Base-by-base conservation (phyloP, 768 basidiomycete species). In the Trametes punicea region DNA sequence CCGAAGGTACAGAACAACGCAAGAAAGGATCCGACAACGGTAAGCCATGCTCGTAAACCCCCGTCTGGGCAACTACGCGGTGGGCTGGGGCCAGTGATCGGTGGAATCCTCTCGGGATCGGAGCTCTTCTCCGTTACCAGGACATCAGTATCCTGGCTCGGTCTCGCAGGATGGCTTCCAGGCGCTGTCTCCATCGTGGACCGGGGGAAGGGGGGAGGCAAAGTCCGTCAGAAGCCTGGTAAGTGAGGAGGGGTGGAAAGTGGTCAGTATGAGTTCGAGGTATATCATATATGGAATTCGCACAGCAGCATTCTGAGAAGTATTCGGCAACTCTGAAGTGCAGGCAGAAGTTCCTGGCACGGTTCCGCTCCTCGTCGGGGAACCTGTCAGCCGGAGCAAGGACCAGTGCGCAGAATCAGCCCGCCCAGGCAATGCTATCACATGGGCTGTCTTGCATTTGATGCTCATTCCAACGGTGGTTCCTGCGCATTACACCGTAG, bases 1-100 rank as follows among this genome's bases (percentile, higher is more conserved):
- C 87, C 87, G 66, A 89, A 87, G 2, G 84, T 82, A 64, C 79
- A 84, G 70, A 87, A 82, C 11, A 88, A 71, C 6, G 82, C 81
- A 26, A 86, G 66, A 66, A 84, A 86, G 0, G 84, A 83, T 0
- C 87, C 88, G 31, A 81, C 63, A 36, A 88, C 80, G 2, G 81
- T 76, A n/a, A 88, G 63, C 71, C 77, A 76, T 1, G 65, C 72
- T 26, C 56, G 39, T 21, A 60, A 46, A 3, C 72, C 72, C 44
- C 74, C 64, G 39, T 71, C 69, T 10, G 69, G 60, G n/a, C 15
- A 36, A 1, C 6, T 5, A 36, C n/a, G n/a, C n/a, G 34, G n/a
- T 16, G 15, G 4, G 2, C 8, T 8, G 7, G 34, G 6, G 7
- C 13, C 15, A 36, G 6, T 10, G 13, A 15, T 10, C 13, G 15